Percentiles rank a stretch among this genome's conserved stretches.
phyloP scores from a whole-genome alignment of 164 flowering plant species.

The Brasenia schreberi region DNA sequence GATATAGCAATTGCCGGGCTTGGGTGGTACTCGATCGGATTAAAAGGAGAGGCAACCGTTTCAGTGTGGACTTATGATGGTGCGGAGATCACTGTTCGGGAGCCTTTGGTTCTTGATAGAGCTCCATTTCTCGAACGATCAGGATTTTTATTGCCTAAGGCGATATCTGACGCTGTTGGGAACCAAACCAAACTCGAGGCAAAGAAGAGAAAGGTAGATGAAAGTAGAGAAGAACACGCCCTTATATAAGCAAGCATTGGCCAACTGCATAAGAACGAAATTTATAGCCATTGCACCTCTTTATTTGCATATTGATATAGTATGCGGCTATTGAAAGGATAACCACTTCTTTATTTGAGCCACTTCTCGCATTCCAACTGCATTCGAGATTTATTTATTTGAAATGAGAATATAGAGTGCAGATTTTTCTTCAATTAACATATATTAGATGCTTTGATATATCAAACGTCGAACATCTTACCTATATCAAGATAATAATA shows the following conservation, averaged over 20 bases:
- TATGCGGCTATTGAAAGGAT: not conserved
- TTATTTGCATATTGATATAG: not conserved
- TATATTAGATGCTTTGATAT: no score
- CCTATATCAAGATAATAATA: no score
- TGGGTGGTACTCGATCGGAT: slow-evolving; percentile 88
- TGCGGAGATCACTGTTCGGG: slow-evolving; percentile 46
- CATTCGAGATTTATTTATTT: no score
- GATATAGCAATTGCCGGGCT: slow-evolving; percentile 83
- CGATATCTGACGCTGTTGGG: slow-evolving; percentile 75
- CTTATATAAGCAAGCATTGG: slow-evolving; percentile 12
- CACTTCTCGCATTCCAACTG: not conserved
- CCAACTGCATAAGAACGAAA: not conserved
- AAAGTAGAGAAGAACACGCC: slow-evolving; percentile 18
- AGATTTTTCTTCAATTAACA: no score
- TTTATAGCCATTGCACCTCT: not conserved
- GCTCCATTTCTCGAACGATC: slow-evolving; percentile 71
- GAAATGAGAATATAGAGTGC: not conserved
- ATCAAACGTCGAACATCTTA: no score
- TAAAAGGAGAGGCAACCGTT: slow-evolving; percentile 82
- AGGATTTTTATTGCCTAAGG: slow-evolving; percentile 81
- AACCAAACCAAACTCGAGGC: slow-evolving; percentile 46
- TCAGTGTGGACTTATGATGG: slow-evolving; percentile 65
- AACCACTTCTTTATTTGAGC: not conserved
- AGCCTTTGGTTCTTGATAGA: slow-evolving; percentile 82
- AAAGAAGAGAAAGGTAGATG: slow-evolving; percentile 21